These are phyloP conservation scores for Edaphochlamys debaryana DNA, from an alignment of 139 green algal genomes.

Conservation along the genomic window DNA sequence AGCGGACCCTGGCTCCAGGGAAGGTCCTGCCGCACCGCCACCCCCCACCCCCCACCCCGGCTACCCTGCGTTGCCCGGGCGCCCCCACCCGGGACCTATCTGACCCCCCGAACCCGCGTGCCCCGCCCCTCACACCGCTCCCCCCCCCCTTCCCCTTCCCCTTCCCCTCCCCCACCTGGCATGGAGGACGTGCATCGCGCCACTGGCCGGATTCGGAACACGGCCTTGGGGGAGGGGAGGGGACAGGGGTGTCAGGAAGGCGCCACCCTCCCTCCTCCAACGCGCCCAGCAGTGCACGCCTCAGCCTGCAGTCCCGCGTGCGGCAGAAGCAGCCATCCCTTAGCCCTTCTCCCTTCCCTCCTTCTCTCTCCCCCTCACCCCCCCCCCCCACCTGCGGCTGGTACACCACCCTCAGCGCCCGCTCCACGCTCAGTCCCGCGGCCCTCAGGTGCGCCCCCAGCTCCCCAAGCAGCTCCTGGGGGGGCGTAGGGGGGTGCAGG, in stretches of 20 bases:
- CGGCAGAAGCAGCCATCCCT: neutral
- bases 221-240: conserved; percentile 68
- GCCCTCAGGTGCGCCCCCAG: conserved; percentile 81
- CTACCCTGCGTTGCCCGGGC: neutral
- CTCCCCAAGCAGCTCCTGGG: conserved; percentile 75
- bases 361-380: neutral
- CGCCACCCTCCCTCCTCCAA: too few species aligned
- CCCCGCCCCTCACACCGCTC: too few species aligned
- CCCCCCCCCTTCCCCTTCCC: neutral
- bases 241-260: too few species aligned
- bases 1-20: too few species aligned
- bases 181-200: conserved; percentile 92
- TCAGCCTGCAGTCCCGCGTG: too few species aligned
- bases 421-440: conserved; percentile 86
- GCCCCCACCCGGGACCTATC: neutral
- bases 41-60: too few species aligned
- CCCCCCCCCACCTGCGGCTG: conserved; percentile 70
- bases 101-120: too few species aligned
- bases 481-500: too few species aligned
- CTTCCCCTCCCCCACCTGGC: conserved; percentile 45
- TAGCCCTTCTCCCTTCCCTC: neutral
- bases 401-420: conserved; percentile 88
- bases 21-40: too few species aligned
- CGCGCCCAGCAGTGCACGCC: too few species aligned
- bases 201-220: conserved; percentile 95